Evolutionary conservation across 1,284 basidiomycete genomes (phyloP).

Genomic region (Neonothopanus nambi): DNA sequence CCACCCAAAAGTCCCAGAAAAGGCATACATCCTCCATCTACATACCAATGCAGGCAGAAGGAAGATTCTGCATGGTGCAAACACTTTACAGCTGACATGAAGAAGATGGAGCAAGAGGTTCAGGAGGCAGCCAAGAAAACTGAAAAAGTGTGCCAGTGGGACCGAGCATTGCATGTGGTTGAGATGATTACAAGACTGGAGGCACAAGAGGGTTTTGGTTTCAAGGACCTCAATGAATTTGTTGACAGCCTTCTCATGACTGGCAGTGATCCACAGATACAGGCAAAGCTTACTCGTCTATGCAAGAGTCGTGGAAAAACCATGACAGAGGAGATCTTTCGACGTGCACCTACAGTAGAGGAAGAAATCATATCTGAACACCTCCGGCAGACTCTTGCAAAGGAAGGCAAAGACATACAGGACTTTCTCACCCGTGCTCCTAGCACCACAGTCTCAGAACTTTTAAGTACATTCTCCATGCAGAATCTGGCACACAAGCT

Average conservation of each 20-base stretch:
- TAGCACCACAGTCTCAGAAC: neutral
- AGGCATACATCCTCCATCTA: no score
- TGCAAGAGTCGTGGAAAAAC: neutral
- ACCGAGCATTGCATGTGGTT: no score
- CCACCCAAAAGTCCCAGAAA: no score
- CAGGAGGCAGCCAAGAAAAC: no score
- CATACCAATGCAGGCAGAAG: no score
- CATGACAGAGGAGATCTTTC: neutral
- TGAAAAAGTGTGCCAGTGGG: no score
- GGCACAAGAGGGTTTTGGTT: neutral
- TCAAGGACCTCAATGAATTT: neutral
- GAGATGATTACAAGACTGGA: neutral
- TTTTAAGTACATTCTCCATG: conserved; percentile 16
- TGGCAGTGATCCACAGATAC: neutral
- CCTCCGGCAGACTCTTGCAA: neutral
- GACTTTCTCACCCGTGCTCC: conserved; percentile 3
- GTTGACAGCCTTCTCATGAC: neutral
- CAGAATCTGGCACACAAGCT: conserved; percentile 9
- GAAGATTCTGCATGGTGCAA: no score
- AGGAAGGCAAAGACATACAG: conserved; percentile 16
- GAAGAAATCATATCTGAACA: neutral
- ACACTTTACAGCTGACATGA: no score
- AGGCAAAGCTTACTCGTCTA: conserved; percentile 5
- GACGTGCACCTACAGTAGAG: neutral
- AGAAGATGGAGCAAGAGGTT: no score